Evolutionary conservation across 352 stramenopile species (phyloP).

Genomic region (Globisporangium canariense): DNA sequence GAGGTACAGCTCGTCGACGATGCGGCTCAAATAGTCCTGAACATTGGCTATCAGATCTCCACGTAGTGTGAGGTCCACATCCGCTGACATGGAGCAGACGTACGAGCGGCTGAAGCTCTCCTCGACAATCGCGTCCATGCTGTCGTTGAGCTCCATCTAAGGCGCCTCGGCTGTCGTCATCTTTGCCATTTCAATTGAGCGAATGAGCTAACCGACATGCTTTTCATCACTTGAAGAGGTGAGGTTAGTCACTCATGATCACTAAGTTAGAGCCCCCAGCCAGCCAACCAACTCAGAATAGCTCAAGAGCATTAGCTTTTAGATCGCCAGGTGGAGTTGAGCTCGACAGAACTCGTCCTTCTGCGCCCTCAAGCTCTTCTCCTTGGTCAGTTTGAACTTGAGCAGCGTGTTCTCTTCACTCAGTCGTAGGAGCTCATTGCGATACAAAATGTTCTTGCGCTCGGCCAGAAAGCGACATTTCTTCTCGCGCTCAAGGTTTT

Average conservation of each 20-base stretch:
- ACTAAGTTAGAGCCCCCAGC: neutral
- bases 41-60: conserved; percentile 31
- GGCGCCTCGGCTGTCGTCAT: neutral
- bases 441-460: conserved; percentile 74
- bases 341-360: conserved; percentile 25
- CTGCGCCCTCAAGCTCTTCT: conserved; percentile 15
- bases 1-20: conserved; percentile 52
- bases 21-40: conserved; percentile 43
- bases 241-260: neutral
- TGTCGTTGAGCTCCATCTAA: neutral
- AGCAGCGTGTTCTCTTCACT: conserved; percentile 57
- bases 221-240: neutral
- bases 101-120: conserved; percentile 18
- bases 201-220: neutral
- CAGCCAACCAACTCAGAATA: neutral
- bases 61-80: conserved; percentile 33
- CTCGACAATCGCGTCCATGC: neutral
- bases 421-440: conserved; percentile 53
- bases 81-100: conserved; percentile 32
- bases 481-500: conserved; percentile 49
- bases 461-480: conserved; percentile 73
- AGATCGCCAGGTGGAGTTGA: conserved; percentile 23
- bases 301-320: conserved; percentile 10
- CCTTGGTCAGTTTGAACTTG: conserved; percentile 28
- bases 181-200: neutral